Evolutionary conservation across 2,329 filamentous ascomycete species (phyloP).

Genomic region (Diaporthe helianthi): DNA sequence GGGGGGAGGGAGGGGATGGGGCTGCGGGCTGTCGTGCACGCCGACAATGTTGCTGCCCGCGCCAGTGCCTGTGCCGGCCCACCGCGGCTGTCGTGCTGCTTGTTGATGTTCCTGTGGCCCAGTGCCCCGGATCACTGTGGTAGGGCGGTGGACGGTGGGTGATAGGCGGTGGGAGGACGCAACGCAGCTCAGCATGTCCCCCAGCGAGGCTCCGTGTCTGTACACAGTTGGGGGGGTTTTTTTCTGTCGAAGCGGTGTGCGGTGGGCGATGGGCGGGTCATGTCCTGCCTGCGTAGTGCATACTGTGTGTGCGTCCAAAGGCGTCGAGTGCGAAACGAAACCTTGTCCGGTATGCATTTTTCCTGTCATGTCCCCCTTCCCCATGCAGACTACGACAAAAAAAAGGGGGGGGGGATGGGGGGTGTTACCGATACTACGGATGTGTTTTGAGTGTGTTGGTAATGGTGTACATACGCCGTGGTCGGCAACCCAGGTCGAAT

Average conservation of each 20-base stretch:
- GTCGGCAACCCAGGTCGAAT: not conserved
- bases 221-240: too few species aligned
- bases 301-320: conserved; percentile 18
- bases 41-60: not conserved
- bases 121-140: not conserved
- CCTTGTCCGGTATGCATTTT: conserved; percentile 1
- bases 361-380: not conserved
- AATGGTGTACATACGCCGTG: not conserved
- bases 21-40: conserved; percentile 21
- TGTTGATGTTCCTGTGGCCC: conserved; percentile 11
- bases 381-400: not conserved
- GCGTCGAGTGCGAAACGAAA: not conserved
- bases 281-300: not conserved
- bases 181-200: not conserved
- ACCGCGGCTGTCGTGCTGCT: conserved; percentile 6
- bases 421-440: not conserved
- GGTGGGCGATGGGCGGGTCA: not conserved
- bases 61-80: not conserved
- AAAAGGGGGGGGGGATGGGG: too few species aligned
- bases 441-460: not conserved
- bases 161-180: not conserved
- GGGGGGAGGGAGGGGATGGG: too few species aligned
- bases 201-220: conserved; percentile 13
- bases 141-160: not conserved
- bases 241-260: conserved; percentile 13